Conservation (phyloP, 2,329 filamentous ascomycete species). For the Beauveria pseudobassiana region DNA sequence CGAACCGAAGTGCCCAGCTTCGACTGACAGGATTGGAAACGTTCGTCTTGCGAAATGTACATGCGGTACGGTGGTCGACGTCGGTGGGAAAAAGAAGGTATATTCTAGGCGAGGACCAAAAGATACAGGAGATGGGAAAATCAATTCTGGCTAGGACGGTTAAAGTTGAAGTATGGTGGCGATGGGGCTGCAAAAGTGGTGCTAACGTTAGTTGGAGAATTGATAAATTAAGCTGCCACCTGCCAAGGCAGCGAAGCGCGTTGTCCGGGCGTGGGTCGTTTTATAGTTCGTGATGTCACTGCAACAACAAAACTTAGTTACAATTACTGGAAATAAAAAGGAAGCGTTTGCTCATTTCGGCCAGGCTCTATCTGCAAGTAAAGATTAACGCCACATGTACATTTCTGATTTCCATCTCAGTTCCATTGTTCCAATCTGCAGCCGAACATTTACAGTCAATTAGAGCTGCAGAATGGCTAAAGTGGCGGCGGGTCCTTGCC, state of each 20-base stretch:
- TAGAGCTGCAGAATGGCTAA: not conserved
- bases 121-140: not conserved
- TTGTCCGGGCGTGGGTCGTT: too few species aligned
- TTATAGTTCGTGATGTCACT: not conserved
- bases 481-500: not conserved
- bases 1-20: slow-evolving; percentile 4
- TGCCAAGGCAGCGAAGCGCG: not conserved
- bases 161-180: not conserved
- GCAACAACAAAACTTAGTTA: not conserved
- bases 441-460: not conserved
- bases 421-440: not conserved
- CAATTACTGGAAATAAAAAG: not conserved
- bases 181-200: not conserved
- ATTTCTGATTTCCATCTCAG: not conserved
- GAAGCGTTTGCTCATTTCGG: not conserved
- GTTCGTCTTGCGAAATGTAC: not conserved
- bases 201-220: not conserved
- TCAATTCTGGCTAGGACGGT: not conserved
- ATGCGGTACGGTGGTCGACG: not conserved
- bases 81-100: not conserved
- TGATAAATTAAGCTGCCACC: not conserved
- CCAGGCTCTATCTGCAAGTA: too few species aligned
- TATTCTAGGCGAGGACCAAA: not conserved
- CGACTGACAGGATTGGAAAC: not conserved
- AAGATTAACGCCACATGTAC: not conserved